Conservation (phyloP, 2,329 filamentous ascomycete species). For the Scedosporium apiospermum region DNA sequence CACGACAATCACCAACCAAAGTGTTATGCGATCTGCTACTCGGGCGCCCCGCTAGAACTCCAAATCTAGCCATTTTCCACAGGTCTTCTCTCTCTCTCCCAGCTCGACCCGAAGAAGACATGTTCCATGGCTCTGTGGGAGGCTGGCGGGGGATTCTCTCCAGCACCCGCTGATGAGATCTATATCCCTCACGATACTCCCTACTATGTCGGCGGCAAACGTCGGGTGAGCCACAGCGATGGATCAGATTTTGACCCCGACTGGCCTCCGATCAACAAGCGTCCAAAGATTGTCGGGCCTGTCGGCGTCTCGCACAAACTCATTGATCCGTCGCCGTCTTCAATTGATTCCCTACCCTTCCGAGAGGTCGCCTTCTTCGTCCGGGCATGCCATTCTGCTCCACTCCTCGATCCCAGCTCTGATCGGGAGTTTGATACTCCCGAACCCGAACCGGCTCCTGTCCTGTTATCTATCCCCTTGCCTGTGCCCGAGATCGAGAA, state of each 20-base stretch:
- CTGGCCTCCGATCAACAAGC: constrained; percentile 15
- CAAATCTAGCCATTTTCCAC: background rate
- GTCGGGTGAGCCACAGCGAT: constrained; percentile 25
- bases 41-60: background rate
- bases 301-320: background rate
- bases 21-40: background rate
- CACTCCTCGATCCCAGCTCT: background rate
- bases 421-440: constrained; percentile 1
- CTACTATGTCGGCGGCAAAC: constrained; percentile 27
- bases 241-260: constrained; percentile 17
- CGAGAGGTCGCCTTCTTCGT: constrained; percentile 5
- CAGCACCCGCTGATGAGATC: constrained; percentile 1
- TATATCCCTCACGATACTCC: constrained; percentile 13
- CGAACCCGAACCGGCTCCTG: background rate
- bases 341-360: background rate
- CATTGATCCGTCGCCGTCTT: constrained; percentile 10
- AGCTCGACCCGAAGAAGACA: constrained; percentile 9
- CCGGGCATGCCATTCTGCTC: background rate
- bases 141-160: constrained; percentile 7
- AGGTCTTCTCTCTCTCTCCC: background rate
- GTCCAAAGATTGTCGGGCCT: constrained; percentile 12
- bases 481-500: background rate
- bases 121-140: constrained; percentile 22
- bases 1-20: background rate
- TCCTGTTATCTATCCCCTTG: background rate